Base-by-base conservation (phyloP, 179 eudicot species). In the Nepenthes alata region DNA sequence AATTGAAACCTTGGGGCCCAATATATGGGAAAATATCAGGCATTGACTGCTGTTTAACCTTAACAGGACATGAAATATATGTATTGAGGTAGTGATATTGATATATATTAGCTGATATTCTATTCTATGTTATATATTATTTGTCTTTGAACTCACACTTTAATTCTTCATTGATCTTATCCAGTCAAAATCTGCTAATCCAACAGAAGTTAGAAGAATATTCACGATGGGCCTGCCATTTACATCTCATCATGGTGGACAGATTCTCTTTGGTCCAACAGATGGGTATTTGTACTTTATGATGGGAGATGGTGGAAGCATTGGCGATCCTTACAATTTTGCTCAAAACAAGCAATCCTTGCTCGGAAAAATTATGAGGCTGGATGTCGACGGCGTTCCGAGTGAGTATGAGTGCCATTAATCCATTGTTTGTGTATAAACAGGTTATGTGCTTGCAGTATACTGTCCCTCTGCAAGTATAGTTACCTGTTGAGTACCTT, bases 201-300 rank as follows among this genome's bases (percentile, higher is more conserved):
- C 95, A 38, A 47, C 70, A 45, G 97, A 89, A 77, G 89, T 84
- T 53, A 84, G 89, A 66, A 81, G 95, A 66, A 81, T 89, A 72
- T 83, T 89, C 49, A 89, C 97, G 12, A 82, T 89, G 85, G 97
- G 95, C 0, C 80, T 89, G 55, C 95, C 96, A 8, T 87, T 79
- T 68, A 84, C 97, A 56, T 54, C 75, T 53, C 95, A 89, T 71
- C 97, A 89, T 41, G 91, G 70, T 14, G 95, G 97, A 57, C 97
- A 89, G 61, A 84, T 89, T 66, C 78, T 89, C 63, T 83, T 89
- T 71, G 95, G 97, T 45, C 97, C 97, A 0, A 12, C 51, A 47
- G 97, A 89, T 72, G 91, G 91, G 41, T 80, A 87, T 65, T 69
- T 89, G 37, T 89, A 89, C 75, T 84, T 81, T n/a, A 82, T 83